phyloP scores from a whole-genome alignment of 2,329 filamentous ascomycete species.

The Aspergillus pseudonomiae region DNA sequence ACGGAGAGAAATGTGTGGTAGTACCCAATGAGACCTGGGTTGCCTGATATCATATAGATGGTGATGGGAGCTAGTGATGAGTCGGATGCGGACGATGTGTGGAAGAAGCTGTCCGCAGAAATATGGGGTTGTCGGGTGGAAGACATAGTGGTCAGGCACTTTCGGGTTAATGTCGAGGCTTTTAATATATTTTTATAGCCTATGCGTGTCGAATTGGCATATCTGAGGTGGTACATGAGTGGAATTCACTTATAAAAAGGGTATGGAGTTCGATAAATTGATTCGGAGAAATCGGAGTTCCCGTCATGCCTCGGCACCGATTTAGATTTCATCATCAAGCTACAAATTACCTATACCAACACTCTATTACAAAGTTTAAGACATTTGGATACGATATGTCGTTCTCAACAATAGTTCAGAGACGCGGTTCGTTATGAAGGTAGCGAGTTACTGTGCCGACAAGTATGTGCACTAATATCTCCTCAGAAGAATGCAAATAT shows the following conservation, averaged over 20 bases:
- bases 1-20: constrained; percentile 49
- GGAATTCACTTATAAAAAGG: neutral
- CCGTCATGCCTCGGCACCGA: constrained; percentile 1
- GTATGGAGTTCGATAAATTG: neutral
- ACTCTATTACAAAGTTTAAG: neutral
- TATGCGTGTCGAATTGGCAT: neutral
- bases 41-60: constrained; percentile 54
- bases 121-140: constrained; percentile 25
- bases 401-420: neutral
- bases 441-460: neutral
- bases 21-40: constrained; percentile 55
- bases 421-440: neutral
- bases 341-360: neutral
- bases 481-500: constrained; percentile 5
- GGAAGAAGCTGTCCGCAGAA: constrained; percentile 35
- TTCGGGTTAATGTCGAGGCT: neutral
- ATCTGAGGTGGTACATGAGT: neutral
- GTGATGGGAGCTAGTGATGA: constrained; percentile 21
- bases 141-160: neutral
- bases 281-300: neutral
- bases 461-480: constrained; percentile 12
- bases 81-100: constrained; percentile 12
- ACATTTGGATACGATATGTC: neutral
- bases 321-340: neutral
- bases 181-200: neutral